These are phyloP conservation scores for Epichloe baconii DNA, from an alignment of 2,329 filamentous ascomycete species.

Conservation along the genomic window DNA sequence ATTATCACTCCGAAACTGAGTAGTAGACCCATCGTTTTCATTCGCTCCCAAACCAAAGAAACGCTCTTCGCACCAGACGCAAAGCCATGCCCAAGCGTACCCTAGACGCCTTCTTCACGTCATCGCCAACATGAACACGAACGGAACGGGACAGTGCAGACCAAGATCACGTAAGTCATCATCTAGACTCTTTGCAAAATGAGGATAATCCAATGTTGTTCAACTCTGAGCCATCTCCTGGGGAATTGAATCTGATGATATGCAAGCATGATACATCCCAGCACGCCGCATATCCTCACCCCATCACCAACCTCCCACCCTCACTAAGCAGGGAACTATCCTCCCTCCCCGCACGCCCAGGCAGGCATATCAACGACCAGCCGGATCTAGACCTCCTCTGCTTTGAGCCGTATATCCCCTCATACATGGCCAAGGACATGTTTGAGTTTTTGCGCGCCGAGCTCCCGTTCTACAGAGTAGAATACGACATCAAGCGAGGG, in stretches of 20 bases:
- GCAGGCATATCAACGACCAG: conserved; percentile 48
- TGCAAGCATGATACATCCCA: conserved; percentile 11
- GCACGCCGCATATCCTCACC: conserved; percentile 36
- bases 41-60: too few relatives aligned
- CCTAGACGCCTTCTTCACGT: conserved; percentile 53
- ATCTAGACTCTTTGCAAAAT: too few relatives aligned
- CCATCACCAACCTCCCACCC: conserved; percentile 31
- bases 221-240: not conserved
- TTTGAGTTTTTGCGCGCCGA: conserved; percentile 61
- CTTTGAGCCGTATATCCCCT: conserved; percentile 59
- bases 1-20: too few relatives aligned
- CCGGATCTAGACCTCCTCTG: conserved; percentile 61
- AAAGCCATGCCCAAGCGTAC: conserved; percentile 32
- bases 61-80: not conserved
- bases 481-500: conserved; percentile 60
- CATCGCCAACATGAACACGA: conserved; percentile 13
- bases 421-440: conserved; percentile 39
- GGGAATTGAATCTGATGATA: not conserved
- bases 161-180: not conserved
- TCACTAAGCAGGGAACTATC: conserved; percentile 25
- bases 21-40: too few relatives aligned
- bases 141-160: not conserved
- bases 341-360: conserved; percentile 37
- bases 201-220: not conserved
- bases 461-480: conserved; percentile 63